Base-by-base conservation (phyloP, 2,329 filamentous ascomycete genomes). In the Geosmithia morbida region DNA sequence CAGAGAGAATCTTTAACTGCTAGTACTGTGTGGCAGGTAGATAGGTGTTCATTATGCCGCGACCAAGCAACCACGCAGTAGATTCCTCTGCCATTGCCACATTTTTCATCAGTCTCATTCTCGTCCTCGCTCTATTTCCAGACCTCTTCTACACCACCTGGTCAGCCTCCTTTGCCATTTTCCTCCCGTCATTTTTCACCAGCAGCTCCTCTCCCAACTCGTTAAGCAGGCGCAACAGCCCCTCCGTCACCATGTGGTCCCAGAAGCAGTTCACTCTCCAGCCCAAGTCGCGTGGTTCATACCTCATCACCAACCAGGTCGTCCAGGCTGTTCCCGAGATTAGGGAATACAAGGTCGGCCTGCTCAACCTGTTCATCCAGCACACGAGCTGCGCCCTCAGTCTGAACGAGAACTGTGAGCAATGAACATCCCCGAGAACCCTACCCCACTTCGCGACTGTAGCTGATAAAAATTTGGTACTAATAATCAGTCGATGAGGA, bases 381-480 rank as follows among this genome's bases (percentile, higher is more conserved):
- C 92, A 98, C 67, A 98, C 92, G 5, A 87, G 81, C 58, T 95
- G 88, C 66, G 92, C 85, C 13, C 73, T 98, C 47, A 86, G 79
- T 50, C 69, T 98, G 57, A 98, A 98, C 61, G 92, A 98, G 74
- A 97, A 97, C 68, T 83, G 77, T 66, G 52, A 45, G 61, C n/a
- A 22, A 19, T 87, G 22, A 89, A n/a, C 43, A 37, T 37, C 14
- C 11, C 33, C 33, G 13, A 14, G 14, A 37, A 22, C 10, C 3
- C 14, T 37, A 37, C 33, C 33, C 33, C 33, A 37, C 33, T 16
- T 37, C 13, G 33, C 33, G 33, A 37, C 33, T 48, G 18, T 20
- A 37, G 33, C 33, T 13, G 13, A 37, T 37, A 37, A 11, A 11
- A 37, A 16, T 37, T 16, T 37, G 33, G 13, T 37, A 16, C 33